phyloP scores from a whole-genome alignment of 306 rosid species.

The Macrotyloma uniflorum region DNA sequence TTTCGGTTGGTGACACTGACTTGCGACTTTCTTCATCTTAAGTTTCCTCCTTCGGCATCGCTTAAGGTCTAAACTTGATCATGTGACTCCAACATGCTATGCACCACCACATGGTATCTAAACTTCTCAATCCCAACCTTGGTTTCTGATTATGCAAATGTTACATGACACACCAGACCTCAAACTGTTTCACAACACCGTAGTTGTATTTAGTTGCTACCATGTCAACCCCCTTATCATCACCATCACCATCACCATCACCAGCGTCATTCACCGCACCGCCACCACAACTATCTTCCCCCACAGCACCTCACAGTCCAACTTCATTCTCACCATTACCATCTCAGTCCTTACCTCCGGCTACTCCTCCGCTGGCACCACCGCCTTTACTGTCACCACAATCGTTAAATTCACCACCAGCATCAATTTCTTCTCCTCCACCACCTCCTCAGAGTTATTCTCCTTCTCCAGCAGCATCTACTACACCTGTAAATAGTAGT shows the following conservation, averaged over 20 bases:
- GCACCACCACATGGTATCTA: background rate
- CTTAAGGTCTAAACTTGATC: background rate
- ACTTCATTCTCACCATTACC: background rate
- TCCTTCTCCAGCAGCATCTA: background rate
- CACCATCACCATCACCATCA: background rate
- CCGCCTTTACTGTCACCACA: background rate
- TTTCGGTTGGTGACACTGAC: conserved; percentile 24
- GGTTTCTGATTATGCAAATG: background rate
- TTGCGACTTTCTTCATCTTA: background rate
- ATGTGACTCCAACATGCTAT: background rate
- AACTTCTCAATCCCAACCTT: background rate
- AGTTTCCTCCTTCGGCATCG: background rate
- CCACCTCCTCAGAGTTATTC: background rate
- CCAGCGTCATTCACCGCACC: background rate
- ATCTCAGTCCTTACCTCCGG: background rate
- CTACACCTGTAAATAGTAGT: background rate
- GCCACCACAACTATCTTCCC: background rate
- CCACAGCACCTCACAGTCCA: background rate
- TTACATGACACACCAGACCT: background rate
- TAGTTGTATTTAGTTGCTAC: background rate
- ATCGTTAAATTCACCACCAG: background rate
- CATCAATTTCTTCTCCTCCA: background rate
- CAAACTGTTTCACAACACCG: background rate
- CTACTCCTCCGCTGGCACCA: background rate
- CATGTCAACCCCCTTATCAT: background rate